Evolutionary conservation across 2,329 filamentous ascomycete species (phyloP), one percentile per base, ranked within the genome.

Genomic region (Ophiognomonia clavigignenti-juglandacearum): DNA sequence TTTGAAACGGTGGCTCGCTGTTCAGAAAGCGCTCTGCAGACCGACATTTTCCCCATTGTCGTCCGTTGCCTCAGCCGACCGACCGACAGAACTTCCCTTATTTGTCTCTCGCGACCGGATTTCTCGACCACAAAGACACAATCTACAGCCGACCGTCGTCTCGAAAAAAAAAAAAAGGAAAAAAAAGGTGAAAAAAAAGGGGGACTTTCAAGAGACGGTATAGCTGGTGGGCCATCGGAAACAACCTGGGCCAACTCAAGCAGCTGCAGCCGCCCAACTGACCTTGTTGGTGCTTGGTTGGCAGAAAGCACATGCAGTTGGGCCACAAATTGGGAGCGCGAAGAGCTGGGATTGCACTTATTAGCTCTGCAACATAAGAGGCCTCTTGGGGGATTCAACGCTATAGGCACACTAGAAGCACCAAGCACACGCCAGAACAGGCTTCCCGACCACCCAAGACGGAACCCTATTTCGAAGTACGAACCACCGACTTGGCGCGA

Each of bases 261-360:
- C 36, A 34, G 20, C 29, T 23, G 29, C 23, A 18, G 32, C 14
- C 32, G 32, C 32, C n/a, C 32, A 16, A 16, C 13, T n/a, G 32
- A 18, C n/a, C 13, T n/a, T 19, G 41, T 23, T 26, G 29, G 39
- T 20, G 26, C 44, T 22, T 13, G n/a, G 10, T 38, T 27, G 18
- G 36, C 22, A 22, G 36, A n/a, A n/a, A n/a, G n/a, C n/a, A n/a
- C n/a, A n/a, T n/a, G 14, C 37, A 40, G 13, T 24, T 36, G 46
- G 29, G n/a, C 31, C 26, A 37, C 9, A 36, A 18, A 5, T n/a
- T n/a, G n/a, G n/a, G n/a, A n/a, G n/a, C n/a, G n/a, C n/a, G n/a
- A 41, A 41, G 37, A 41, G 26, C 24, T 45, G 34, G 18, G 48
- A 18, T 19, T 19, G 20, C 19, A 43, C 35, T 43, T 35, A 16